phyloP scores from a whole-genome alignment of 2,329 filamentous ascomycete species.

The Rutstroemia sp. region DNA sequence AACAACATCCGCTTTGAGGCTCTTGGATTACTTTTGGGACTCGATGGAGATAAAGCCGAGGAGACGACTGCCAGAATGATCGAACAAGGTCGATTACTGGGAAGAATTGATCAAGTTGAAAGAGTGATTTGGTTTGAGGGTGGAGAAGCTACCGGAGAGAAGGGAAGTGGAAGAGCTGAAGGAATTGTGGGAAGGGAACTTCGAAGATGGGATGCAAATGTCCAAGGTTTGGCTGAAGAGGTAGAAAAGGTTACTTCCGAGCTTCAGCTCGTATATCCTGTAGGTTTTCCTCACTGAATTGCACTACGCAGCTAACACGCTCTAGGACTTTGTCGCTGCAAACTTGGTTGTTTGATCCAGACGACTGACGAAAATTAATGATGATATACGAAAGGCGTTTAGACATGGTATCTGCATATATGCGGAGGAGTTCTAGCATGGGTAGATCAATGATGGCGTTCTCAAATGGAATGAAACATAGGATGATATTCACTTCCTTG shows the following conservation, averaged over 20 bases:
- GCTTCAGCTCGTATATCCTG: slow-evolving; percentile 74
- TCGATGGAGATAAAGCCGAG: slow-evolving; percentile 77
- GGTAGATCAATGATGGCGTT: slow-evolving; percentile 1
- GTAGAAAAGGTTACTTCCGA: slow-evolving; percentile 80
- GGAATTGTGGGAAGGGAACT: slow-evolving; percentile 62
- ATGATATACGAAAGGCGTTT: slow-evolving; percentile 19
- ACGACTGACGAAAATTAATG: slow-evolving; percentile 10
- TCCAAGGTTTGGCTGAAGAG: slow-evolving; percentile 79
- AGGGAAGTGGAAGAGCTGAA: slow-evolving; percentile 58
- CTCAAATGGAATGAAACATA: background rate
- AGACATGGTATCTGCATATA: slow-evolving; percentile 11
- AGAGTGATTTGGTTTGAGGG: slow-evolving; percentile 79
- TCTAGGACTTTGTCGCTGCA: slow-evolving; percentile 48
- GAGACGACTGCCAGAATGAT: slow-evolving; percentile 92
- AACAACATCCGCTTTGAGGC: slow-evolving; percentile 70
- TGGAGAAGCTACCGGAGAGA: slow-evolving; percentile 61
- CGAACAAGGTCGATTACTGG: slow-evolving; percentile 81
- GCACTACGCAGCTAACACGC: slow-evolving; percentile 10
- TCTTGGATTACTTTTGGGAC: slow-evolving; percentile 68
- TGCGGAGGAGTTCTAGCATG: background rate
- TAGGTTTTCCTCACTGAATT: slow-evolving; percentile 31
- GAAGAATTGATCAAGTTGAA: slow-evolving; percentile 91
- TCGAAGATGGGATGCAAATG: slow-evolving; percentile 81
- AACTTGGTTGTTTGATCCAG: slow-evolving; percentile 38
- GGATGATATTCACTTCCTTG: background rate